Evolutionary conservation across 164 flowering plant species (phyloP), one percentile per base, ranked within the genome.

Genomic region (Annona squamosa): DNA sequence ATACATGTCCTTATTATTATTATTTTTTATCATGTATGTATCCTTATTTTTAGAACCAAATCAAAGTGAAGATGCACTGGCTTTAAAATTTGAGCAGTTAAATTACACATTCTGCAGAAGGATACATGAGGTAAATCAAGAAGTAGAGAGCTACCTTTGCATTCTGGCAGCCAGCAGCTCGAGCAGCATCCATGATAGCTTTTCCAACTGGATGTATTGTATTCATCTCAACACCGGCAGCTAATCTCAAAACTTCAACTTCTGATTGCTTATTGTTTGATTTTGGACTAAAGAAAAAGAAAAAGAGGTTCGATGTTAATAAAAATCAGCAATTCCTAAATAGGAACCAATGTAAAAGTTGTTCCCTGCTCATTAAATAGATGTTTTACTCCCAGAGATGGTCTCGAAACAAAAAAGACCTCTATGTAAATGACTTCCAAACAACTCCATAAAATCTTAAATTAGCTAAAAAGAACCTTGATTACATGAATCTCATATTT

Each of bases 121-220:
- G 59, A 10, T 2, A 52, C 59, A 52, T 10, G 59, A 52, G 59
- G 13, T 9, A 16, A 13, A 52, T 52, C 59, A 52, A 52, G 59
- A 6, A 57, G 66, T 41, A 70, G 69, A 4, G 65, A 65, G 7
- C 43, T 74, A 90, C 98, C 92, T 87, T 90, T 56, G 81, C 67
- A 48, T 70, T 75, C 71, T 75, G 84, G 73, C 84, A 84, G 69
- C 89, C 84, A 71, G 72, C 75, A 65, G 81, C 81, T 78, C 75
- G 82, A 72, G 98, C 94, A 80, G 99, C 99, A 79, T 91, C 92
- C 42, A 90, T 87, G 70, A 95, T 95, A 72, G 97, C 99, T 85
- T 91, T 95, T 41, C 99, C 99, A 75, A 95, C 85, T 42, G 99
- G 99, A 84, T 95, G 99, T 76, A 85, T 79, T 13, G 99, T 90